Percentiles rank a stretch among this genome's conserved stretches.
Conservation (phyloP, 495 filamentous ascomycete genomes). For the Aspergillus carlsbadensis region DNA sequence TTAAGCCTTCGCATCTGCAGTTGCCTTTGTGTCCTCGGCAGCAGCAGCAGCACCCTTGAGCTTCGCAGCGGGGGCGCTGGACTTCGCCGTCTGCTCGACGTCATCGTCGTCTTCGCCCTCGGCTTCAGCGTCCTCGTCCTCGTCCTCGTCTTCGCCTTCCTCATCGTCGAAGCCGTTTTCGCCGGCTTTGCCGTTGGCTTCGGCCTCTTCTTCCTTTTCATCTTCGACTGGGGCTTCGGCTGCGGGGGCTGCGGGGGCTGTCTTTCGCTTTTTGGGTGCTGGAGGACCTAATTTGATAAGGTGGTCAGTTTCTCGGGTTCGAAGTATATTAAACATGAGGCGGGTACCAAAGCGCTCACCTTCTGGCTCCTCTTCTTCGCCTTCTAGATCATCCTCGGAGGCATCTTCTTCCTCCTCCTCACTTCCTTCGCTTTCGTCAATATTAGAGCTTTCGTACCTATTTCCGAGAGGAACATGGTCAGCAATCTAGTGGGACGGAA, state of each 20-base stretch:
- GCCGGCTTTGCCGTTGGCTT: conserved; percentile 33
- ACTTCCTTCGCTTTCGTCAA: conserved; percentile 40
- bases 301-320: neutral
- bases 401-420: conserved; percentile 26
- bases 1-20: conserved; percentile 2
- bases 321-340: neutral
- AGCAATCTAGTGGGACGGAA: neutral
- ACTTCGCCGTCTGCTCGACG: conserved; percentile 36
- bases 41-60: conserved; percentile 46
- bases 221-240: conserved; percentile 33
- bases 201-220: conserved; percentile 30
- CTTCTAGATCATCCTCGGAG: conserved; percentile 33
- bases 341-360: conserved; percentile 24
- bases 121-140: conserved; percentile 34
- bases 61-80: conserved; percentile 43
- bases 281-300: conserved; percentile 29
- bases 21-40: conserved; percentile 31
- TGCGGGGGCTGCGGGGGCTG: conserved; percentile 23
- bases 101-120: conserved; percentile 24
- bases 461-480: neutral
- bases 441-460: conserved; percentile 54
- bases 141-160: conserved; percentile 32
- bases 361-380: conserved; percentile 31
- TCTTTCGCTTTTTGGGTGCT: conserved; percentile 44
- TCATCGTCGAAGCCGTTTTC: conserved; percentile 28